Evolutionary conservation across 169 alveolate species (phyloP).

Genomic region (Cryptosporidium viatorum): DNA sequence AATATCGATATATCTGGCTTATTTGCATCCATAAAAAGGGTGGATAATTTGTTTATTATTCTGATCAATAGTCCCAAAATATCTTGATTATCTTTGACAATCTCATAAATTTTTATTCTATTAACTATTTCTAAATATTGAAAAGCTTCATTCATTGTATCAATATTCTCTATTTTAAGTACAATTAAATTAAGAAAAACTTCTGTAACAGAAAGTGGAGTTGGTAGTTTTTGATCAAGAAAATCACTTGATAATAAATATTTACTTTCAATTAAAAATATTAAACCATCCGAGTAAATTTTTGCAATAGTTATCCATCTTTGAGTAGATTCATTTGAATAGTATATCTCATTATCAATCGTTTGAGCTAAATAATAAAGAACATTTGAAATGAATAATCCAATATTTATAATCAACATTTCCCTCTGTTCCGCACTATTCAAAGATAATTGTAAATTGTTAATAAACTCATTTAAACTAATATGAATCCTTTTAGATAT

Average conservation of each 20-base stretch:
- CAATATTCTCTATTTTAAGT: neutral
- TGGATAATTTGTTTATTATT: slow-evolving; percentile 21
- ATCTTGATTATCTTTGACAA: neutral
- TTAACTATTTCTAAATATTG: neutral
- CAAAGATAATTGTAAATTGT: neutral
- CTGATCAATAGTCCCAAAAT: neutral
- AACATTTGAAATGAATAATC: slow-evolving; percentile 28
- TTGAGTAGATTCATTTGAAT: neutral
- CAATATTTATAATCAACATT: slow-evolving; percentile 6
- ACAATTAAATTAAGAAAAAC: slow-evolving; percentile 9
- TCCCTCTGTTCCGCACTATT: neutral
- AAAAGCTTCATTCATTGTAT: neutral
- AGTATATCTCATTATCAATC: neutral
- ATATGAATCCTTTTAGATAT: neutral
- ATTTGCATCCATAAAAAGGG: slow-evolving; percentile 5
- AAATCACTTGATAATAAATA: slow-evolving; percentile 20
- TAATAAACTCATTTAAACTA: neutral
- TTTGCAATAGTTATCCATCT: slow-evolving; percentile 26
- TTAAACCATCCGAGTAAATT: slow-evolving; percentile 1
- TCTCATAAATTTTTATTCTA: neutral
- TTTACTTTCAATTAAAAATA: slow-evolving; percentile 27
- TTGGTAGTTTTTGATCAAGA: neutral
- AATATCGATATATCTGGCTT: slow-evolving; percentile 29
- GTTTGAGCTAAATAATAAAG: slow-evolving; percentile 5
- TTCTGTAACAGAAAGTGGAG: neutral